These are phyloP conservation scores for Massarina eburnea DNA, from an alignment of 2,329 filamentous ascomycete species.

Conservation along the genomic window DNA sequence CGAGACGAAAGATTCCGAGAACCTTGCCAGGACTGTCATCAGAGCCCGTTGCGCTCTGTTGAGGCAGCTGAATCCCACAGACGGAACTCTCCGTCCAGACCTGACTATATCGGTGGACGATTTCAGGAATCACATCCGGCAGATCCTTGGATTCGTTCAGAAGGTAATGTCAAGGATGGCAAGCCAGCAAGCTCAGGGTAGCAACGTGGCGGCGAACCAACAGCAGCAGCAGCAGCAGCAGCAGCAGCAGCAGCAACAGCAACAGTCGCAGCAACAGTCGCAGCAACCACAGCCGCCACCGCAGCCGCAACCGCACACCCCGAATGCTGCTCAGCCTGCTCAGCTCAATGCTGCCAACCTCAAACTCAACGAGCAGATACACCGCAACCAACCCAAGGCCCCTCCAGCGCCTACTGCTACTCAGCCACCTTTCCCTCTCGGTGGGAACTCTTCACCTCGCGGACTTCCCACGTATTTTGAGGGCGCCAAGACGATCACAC, in stretches of 20 bases:
- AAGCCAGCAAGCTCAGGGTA: slow-evolving; percentile 8
- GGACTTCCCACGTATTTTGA: slow-evolving; percentile 60
- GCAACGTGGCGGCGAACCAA: slow-evolving; percentile 5
- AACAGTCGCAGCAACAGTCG: too few species aligned
- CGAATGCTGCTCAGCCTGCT: slow-evolving; percentile 15
- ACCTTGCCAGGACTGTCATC: slow-evolving; percentile 29
- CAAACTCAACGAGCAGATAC: slow-evolving; percentile 47
- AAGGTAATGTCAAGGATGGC: slow-evolving; percentile 30
- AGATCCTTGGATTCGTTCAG: slow-evolving; percentile 29
- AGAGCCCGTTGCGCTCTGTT: slow-evolving; percentile 26
- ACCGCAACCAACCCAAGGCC: slow-evolving; percentile 50
- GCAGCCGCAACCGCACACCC: slow-evolving; percentile 8
- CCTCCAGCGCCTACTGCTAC: slow-evolving; percentile 53
- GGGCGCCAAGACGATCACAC: slow-evolving; percentile 53
- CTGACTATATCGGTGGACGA: slow-evolving; percentile 32
- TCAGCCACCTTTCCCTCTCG: slow-evolving; percentile 55
- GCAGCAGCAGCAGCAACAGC: too few species aligned
- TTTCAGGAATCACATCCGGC: slow-evolving; percentile 25
- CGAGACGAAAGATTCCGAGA: slow-evolving; percentile 27
- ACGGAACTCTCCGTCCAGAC: slow-evolving; percentile 31
- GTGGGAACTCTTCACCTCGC: slow-evolving; percentile 55
- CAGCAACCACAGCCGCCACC: slow-evolving; percentile 14
- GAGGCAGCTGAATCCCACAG: slow-evolving; percentile 30
- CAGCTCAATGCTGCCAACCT: slow-evolving; percentile 43
- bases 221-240: slow-evolving; percentile 20